Percentiles rank a stretch among this genome's conserved stretches.
These are phyloP conservation scores for Populus alba DNA, from an alignment of 345 rosid genomes.

Conservation along the genomic window DNA sequence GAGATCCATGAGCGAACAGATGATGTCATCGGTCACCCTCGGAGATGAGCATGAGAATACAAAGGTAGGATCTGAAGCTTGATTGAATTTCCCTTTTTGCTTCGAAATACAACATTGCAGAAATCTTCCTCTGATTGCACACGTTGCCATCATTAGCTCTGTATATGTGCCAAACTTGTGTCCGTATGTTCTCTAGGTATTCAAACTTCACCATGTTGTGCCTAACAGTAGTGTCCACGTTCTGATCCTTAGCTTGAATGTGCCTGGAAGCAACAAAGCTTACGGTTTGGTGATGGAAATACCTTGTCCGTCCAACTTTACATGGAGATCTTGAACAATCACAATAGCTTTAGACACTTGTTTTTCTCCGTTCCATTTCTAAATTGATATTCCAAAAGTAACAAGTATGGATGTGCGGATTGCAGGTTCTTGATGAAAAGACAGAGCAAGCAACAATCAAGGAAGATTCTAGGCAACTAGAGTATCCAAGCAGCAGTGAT, in stretches of 20 bases:
- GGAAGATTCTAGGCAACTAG: background rate
- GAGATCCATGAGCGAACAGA: conserved; percentile 19
- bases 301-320: too few species aligned
- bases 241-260: too few species aligned
- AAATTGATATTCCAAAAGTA: background rate
- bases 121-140: background rate
- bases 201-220: too few species aligned
- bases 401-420: background rate
- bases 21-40: conserved; percentile 11
- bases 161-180: too few species aligned
- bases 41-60: background rate
- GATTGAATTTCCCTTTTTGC: background rate
- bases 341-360: too few species aligned
- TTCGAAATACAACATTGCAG: background rate
- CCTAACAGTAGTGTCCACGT: too few species aligned
- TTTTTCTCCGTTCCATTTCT: background rate
- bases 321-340: too few species aligned
- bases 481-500: conserved; percentile 12
- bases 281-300: too few species aligned
- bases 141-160: too few species aligned
- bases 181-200: too few species aligned
- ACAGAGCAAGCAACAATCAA: background rate
- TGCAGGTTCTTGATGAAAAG: conserved; percentile 35
- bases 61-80: conserved; percentile 16
- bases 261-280: too few species aligned